These are phyloP conservation scores for Dryadomyces quercivorus DNA, from an alignment of 2,329 filamentous ascomycete species.

Conservation along the genomic window DNA sequence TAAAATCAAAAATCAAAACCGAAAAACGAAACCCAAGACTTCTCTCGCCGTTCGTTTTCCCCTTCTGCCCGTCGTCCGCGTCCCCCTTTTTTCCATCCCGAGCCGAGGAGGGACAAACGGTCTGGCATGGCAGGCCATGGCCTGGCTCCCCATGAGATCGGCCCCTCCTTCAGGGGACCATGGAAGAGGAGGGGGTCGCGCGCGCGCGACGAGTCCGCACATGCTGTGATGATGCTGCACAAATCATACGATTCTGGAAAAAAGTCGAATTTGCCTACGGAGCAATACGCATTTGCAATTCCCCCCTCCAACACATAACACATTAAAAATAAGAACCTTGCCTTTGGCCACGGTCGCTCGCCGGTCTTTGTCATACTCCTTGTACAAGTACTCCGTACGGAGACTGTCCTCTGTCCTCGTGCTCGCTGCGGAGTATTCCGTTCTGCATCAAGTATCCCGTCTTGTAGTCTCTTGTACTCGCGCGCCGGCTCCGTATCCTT, in stretches of 20 bases:
- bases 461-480: no score
- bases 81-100: background rate
- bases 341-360: no score
- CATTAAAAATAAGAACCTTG: no score
- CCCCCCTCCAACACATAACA: background rate
- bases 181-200: background rate
- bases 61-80: background rate
- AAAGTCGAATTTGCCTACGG: background rate
- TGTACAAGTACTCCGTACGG: no score
- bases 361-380: no score
- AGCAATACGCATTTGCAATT: background rate
- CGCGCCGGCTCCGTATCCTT: no score
- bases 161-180: background rate
- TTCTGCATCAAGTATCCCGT: no score
- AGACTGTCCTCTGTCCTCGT: no score
- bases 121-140: background rate
- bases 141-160: background rate
- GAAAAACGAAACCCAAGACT: no score
- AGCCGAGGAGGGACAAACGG: background rate
- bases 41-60: background rate
- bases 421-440: no score
- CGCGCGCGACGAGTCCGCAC: background rate
- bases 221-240: slow-evolving; percentile 7
- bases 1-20: no score
- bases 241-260: slow-evolving; percentile 12